Evolutionary conservation across 2,329 filamentous ascomycete species (phyloP), one percentile per base, ranked within the genome.

Genomic region (Volutella citrinella): DNA sequence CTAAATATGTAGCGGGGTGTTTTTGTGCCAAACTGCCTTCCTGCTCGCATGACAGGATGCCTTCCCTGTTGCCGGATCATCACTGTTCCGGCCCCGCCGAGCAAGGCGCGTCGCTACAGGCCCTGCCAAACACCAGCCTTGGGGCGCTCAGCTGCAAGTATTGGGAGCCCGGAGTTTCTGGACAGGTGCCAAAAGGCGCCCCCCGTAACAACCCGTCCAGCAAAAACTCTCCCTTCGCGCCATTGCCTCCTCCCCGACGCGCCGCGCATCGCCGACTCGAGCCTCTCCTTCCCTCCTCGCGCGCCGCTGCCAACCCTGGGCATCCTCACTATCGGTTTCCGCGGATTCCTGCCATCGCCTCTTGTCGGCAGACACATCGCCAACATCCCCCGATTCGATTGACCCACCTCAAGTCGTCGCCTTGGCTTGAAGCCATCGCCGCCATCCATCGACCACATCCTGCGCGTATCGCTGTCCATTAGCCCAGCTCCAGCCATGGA

Each of bases 401-500:
- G n/a, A n/a, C n/a, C n/a, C n/a, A 22, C 20, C 20, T 22, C 9
- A 22, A 22, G 20, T 22, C 20, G 12, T 22, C 20, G 20, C 20
- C 8, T 22, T 22, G 8, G 9, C 20, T 22, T 22, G n/a, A n/a
- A n/a, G n/a, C n/a, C 20, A 22, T 22, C 20, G 20, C 12, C 20
- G 12, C 20, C 8, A 22, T 12, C 20, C 20, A 22, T 22, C 12
- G 12, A 8, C 20, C 9, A 12, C 8, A 22, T 22, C 20, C 9
- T 8, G 12, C 8, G 8, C 20, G 20, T 12, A 9, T 22, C 20
- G 20, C 9, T 22, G 20, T n/a, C n/a, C n/a, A n/a, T n/a, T n/a
- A n/a, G 20, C 20, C 20, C 20, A 22, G 20, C 22, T 9, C n/a
- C n/a, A 30, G 35, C 41, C 34, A 63, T 61, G 59, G 59, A 56